Evolutionary conservation across 495 filamentous ascomycete species (phyloP).

Genomic region (Evernia prunastri): DNA sequence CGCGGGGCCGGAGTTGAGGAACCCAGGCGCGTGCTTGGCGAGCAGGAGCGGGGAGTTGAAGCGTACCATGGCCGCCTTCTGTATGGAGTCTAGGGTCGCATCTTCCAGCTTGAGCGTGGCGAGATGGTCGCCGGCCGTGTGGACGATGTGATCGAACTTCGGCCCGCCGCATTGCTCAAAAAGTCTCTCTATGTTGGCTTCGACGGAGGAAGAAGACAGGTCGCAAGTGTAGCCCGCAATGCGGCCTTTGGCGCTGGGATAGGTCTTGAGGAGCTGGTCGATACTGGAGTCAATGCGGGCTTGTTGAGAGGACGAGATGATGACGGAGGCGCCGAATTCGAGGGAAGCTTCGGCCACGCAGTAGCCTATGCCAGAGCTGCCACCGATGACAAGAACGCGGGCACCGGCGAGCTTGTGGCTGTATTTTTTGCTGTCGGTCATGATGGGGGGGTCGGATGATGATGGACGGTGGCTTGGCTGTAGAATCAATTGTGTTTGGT

Average conservation of each 20-base stretch:
- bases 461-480: neutral
- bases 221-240: constrained; percentile 46
- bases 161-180: constrained; percentile 34
- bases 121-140: constrained; percentile 50
- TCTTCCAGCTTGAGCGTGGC: constrained; percentile 33
- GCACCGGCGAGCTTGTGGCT: constrained; percentile 29
- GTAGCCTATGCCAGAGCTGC: constrained; percentile 51
- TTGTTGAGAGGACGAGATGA: constrained; percentile 47
- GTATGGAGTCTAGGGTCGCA: constrained; percentile 35
- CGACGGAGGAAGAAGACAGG: constrained; percentile 39
- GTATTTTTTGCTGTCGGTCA: constrained; percentile 25
- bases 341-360: constrained; percentile 46
- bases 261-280: constrained; percentile 31
- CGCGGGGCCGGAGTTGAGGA: constrained; percentile 35
- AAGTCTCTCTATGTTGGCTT: constrained; percentile 42
- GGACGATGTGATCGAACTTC: constrained; percentile 55
- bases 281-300: constrained; percentile 38
- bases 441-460: neutral
- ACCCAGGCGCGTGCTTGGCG: constrained; percentile 43
- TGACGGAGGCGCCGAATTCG: constrained; percentile 45
- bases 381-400: constrained; percentile 49
- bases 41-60: constrained; percentile 47
- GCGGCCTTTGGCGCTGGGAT: constrained; percentile 33
- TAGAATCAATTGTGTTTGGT: neutral
- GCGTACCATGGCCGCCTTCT: constrained; percentile 41